These are phyloP conservation scores for Closterium sp. DNA, from an alignment of 139 green algal genomes.

Conservation along the genomic window DNA sequence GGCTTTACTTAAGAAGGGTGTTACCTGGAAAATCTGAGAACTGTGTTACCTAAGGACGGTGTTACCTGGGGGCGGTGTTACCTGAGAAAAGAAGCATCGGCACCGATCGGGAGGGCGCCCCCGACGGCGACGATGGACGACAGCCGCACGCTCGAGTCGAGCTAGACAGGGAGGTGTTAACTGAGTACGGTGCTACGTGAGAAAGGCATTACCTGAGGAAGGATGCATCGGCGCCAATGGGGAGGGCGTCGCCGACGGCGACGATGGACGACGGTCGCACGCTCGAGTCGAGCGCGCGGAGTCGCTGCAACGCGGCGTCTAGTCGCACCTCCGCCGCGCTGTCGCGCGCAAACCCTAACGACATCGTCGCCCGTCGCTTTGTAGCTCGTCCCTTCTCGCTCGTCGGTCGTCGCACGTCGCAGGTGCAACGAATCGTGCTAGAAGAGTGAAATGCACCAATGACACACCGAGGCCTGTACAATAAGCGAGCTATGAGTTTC, in stretches of 20 bases:
- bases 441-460: neutral
- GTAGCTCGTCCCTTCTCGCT: neutral
- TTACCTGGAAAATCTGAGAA: neutral
- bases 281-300: neutral
- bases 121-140: neutral
- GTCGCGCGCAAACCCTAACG: neutral
- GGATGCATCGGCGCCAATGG: neutral
- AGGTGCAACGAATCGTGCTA: neutral
- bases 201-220: neutral
- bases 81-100: neutral
- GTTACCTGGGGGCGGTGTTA: neutral
- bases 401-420: neutral
- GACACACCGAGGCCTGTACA: too few species aligned
- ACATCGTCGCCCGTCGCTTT: neutral
- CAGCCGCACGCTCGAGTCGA: neutral
- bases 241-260: neutral
- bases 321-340: neutral
- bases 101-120: neutral
- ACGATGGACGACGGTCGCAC: neutral
- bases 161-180: too few species aligned
- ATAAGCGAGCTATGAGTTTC: too few species aligned
- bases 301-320: neutral
- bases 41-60: too few species aligned
- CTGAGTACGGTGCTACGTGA: too few species aligned
- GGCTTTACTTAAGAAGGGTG: neutral